Evolutionary conservation across 1,139 yeast genomes (phyloP).

Genomic region (Blastobotrys raffinosifermentans): DNA sequence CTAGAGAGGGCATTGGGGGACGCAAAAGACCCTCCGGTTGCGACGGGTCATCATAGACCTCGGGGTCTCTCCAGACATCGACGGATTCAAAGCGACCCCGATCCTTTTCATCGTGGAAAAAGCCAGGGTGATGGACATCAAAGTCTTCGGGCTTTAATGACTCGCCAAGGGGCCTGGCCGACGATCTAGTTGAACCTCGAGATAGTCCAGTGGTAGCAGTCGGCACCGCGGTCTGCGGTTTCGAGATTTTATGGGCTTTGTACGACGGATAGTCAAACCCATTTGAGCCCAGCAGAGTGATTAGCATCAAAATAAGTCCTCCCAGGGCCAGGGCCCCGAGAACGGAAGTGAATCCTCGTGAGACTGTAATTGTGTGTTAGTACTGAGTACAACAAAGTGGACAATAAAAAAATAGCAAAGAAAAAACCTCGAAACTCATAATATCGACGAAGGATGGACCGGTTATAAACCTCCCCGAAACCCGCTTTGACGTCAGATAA

Average conservation of each 20-base stretch:
- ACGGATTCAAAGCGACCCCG: conserved; percentile 7
- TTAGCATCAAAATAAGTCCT: background rate
- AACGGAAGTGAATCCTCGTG: conserved; percentile 10
- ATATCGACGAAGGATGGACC: background rate
- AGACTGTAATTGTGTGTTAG: background rate
- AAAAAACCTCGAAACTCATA: background rate
- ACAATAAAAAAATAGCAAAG: background rate
- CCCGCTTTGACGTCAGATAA: too few species aligned
- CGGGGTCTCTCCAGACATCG: conserved; percentile 11
- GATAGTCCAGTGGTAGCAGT: background rate
- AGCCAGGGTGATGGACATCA: background rate
- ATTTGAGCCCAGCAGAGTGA: background rate
- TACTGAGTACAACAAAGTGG: background rate
- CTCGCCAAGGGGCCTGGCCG: background rate
- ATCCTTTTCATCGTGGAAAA: background rate
- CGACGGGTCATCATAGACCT: conserved; percentile 4
- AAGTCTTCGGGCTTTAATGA: background rate
- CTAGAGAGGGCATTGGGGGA: conserved; percentile 5
- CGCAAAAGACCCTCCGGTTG: background rate
- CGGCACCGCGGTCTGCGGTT: background rate
- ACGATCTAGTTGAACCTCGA: background rate
- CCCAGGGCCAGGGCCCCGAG: conserved; percentile 9
- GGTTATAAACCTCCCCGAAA: too few species aligned
- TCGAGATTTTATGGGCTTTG: too few species aligned
- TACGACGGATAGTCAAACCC: background rate